A percentile compares a stretch with the other conserved stretches of the same genome.
Evolutionary conservation across 1,139 yeast genomes (phyloP).

Genomic region (Scheffersomyces segobiensis): DNA sequence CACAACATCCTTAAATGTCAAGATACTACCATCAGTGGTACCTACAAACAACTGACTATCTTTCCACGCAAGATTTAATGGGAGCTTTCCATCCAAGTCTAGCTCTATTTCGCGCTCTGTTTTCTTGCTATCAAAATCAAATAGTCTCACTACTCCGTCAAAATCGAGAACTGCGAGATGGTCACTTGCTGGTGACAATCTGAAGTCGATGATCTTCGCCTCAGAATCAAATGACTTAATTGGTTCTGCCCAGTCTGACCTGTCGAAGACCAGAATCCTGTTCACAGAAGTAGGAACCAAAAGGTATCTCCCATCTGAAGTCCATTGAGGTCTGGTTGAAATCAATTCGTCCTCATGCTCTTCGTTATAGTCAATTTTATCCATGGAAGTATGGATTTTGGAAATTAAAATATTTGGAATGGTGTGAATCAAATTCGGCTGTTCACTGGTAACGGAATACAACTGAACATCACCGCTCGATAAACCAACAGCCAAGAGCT

Average conservation of each 20-base stretch:
- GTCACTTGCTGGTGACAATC: constrained; percentile 62
- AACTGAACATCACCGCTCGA: constrained; percentile 69
- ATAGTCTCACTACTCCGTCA: constrained; percentile 53
- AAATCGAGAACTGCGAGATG: constrained; percentile 56
- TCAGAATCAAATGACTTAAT: constrained; percentile 9
- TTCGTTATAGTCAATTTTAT: constrained; percentile 34
- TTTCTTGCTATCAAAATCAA: constrained; percentile 44
- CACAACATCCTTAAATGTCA: constrained; percentile 35
- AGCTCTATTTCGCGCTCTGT: constrained; percentile 15
- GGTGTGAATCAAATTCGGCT: constrained; percentile 37
- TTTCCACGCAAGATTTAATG: constrained; percentile 26
- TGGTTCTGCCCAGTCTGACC: constrained; percentile 29
- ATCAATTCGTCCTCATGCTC: constrained; percentile 43
- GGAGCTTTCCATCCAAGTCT: constrained; percentile 13
- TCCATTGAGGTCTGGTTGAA: constrained; percentile 37
- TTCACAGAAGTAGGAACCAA: constrained; percentile 54
- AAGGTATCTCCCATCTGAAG: constrained; percentile 54
- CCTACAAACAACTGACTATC: constrained; percentile 42
- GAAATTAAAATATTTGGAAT: constrained; percentile 40
- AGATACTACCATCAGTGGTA: constrained; percentile 53
- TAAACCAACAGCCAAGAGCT: constrained; percentile 59
- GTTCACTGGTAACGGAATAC: constrained; percentile 55
- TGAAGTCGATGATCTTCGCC: constrained; percentile 44
- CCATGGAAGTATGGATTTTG: constrained; percentile 38
- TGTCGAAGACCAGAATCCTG: constrained; percentile 35